Evolutionary conservation across 2,329 filamentous ascomycete species (phyloP).

Genomic region (Akanthomyces lecanii): DNA sequence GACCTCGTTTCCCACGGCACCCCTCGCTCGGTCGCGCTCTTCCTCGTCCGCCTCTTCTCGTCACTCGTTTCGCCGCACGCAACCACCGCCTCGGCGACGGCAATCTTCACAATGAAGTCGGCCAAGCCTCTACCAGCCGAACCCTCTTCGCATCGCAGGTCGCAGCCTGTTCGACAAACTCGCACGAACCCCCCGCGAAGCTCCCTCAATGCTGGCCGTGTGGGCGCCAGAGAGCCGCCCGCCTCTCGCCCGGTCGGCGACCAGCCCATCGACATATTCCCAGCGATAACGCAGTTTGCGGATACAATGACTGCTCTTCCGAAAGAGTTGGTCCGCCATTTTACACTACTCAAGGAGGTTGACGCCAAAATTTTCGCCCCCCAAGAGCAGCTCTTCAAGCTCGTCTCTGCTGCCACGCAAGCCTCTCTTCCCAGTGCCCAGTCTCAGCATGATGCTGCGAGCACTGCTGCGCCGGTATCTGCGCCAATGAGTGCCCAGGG

Average conservation of each 20-base stretch:
- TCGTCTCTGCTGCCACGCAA: constrained; percentile 62
- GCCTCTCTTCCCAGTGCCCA: constrained; percentile 45
- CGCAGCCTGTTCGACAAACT: constrained; percentile 61
- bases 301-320: constrained; percentile 89
- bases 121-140: constrained; percentile 44
- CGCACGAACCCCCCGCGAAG: constrained; percentile 60
- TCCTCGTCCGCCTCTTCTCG: not conserved
- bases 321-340: constrained; percentile 91
- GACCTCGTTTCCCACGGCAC: not conserved
- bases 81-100: constrained; percentile 13
- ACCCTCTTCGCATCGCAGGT: constrained; percentile 50
- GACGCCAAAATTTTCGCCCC: constrained; percentile 93
- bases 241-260: constrained; percentile 43
- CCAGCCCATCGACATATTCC: constrained; percentile 63
- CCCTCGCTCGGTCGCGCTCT: constrained; percentile 19
- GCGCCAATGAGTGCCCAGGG: constrained; percentile 48
- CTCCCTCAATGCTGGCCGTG: constrained; percentile 44
- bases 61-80: constrained; percentile 13
- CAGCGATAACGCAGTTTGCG: constrained; percentile 71
- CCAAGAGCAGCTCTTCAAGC: constrained; percentile 73
- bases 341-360: constrained; percentile 93
- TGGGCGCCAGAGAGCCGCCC: constrained; percentile 42
- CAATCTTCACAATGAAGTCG: constrained; percentile 47
- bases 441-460: constrained; percentile 41
- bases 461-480: constrained; percentile 39